A percentile compares a stretch with the other conserved stretches of the same genome.
Conservation (phyloP, 2,329 filamentous ascomycete species). For the Trichocomaceae sp. region DNA sequence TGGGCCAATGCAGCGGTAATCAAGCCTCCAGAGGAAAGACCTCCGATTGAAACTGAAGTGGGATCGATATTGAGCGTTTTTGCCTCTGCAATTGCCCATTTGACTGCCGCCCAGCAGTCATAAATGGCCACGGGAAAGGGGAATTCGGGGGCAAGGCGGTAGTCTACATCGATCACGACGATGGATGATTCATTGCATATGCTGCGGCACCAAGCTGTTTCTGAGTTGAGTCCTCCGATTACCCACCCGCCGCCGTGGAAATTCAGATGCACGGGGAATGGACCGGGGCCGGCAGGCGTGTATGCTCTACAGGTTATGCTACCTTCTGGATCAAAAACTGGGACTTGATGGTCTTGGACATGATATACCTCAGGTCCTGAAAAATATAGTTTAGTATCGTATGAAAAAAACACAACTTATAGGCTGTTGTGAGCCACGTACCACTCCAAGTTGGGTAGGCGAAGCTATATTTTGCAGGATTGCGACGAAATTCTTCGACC, state of each 20-base stretch:
- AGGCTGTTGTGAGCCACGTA: conserved; percentile 1
- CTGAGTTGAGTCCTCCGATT: conserved; percentile 33
- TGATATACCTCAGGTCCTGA: conserved; percentile 17
- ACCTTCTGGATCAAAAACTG: conserved; percentile 21
- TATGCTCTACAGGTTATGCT: conserved; percentile 22
- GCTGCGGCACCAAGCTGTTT: conserved; percentile 38
- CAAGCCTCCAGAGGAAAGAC: conserved; percentile 36
- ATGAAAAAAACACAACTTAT: background rate
- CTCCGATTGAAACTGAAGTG: conserved; percentile 32
- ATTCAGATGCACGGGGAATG: conserved; percentile 26
- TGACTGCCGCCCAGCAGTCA: conserved; percentile 36
- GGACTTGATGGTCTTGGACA: conserved; percentile 18
- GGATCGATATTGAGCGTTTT: conserved; percentile 31
- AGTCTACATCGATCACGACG: conserved; percentile 42
- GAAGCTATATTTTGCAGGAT: conserved; percentile 25
- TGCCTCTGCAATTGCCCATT: conserved; percentile 32
- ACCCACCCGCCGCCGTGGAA: conserved; percentile 41
- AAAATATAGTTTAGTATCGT: background rate
- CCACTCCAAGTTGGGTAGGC: conserved; percentile 23
- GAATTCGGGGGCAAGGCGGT: conserved; percentile 37
- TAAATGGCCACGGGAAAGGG: conserved; percentile 33
- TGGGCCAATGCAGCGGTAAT: conserved; percentile 34
- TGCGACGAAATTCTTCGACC: conserved; percentile 22
- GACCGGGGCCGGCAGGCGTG: conserved; percentile 21
- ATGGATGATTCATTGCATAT: conserved; percentile 34